A percentile compares a stretch with the other conserved stretches of the same genome.
These are phyloP conservation scores for Entomortierella chlamydospora DNA, from an alignment of 192 early-diverging fungal genomes.

Conservation along the genomic window DNA sequence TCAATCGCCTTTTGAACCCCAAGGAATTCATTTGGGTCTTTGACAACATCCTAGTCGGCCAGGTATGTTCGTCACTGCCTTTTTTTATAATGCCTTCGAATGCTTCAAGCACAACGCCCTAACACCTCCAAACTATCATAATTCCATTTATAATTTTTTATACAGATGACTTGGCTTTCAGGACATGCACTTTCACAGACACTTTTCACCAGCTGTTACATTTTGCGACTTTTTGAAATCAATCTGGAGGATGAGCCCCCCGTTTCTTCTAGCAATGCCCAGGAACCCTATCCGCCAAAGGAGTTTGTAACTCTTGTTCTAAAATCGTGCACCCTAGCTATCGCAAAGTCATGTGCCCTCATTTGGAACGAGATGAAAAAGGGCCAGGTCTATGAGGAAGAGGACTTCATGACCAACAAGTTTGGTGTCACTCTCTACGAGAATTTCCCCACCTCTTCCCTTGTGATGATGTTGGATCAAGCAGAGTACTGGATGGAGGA, in stretches of 20 bases:
- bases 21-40: slow-evolving; percentile 63
- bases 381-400: slow-evolving; percentile 71
- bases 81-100: neutral
- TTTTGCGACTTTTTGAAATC: slow-evolving; percentile 58
- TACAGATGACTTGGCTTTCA: slow-evolving; percentile 70
- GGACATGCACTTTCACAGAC: slow-evolving; percentile 72
- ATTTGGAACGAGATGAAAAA: slow-evolving; percentile 68
- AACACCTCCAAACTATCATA: neutral
- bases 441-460: slow-evolving; percentile 44
- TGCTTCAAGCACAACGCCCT: neutral
- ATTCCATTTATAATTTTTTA: no score
- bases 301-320: slow-evolving; percentile 57
- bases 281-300: slow-evolving; percentile 17
- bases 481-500: slow-evolving; percentile 54
- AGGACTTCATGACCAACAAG: slow-evolving; percentile 69
- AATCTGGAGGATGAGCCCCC: slow-evolving; percentile 18
- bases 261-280: neutral
- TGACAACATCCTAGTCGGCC: slow-evolving; percentile 62
- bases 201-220: slow-evolving; percentile 66
- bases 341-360: slow-evolving; percentile 62
- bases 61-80: slow-evolving; percentile 42
- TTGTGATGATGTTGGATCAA: slow-evolving; percentile 50
- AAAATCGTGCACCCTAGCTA: slow-evolving; percentile 60
- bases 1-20: slow-evolving; percentile 42
- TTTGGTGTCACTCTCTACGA: slow-evolving; percentile 64